phyloP scores from a whole-genome alignment of 2,329 filamentous ascomycete species.

The Aspergillus phoenicis region DNA sequence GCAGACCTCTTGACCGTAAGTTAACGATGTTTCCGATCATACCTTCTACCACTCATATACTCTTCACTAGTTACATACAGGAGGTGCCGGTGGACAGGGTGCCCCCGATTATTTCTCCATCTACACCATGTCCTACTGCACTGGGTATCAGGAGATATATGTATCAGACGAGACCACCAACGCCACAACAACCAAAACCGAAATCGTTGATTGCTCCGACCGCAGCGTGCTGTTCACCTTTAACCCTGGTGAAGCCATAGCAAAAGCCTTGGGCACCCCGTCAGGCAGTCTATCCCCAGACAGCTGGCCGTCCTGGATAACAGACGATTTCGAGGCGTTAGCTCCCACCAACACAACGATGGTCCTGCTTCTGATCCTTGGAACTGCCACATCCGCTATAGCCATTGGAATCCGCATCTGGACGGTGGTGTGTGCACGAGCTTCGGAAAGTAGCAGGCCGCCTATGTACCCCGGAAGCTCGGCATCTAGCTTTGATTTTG shows the following conservation, averaged over 20 bases:
- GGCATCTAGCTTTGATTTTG: neutral
- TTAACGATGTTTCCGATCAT: neutral
- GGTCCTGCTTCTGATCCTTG: constrained; percentile 10
- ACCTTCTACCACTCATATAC: neutral
- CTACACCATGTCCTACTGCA: constrained; percentile 14
- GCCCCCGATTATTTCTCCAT: constrained; percentile 13
- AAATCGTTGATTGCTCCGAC: constrained; percentile 8
- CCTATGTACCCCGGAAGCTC: constrained; percentile 1
- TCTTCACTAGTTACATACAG: neutral
- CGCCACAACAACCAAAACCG: constrained; percentile 1
- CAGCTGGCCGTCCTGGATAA: constrained; percentile 11
- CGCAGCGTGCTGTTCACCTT: constrained; percentile 8
- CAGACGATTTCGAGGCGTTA: constrained; percentile 8
- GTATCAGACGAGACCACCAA: neutral
- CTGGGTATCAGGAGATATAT: neutral
- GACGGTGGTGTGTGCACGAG: neutral
- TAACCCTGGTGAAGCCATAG: constrained; percentile 6
- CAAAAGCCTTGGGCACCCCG: neutral
- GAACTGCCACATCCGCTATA: neutral
- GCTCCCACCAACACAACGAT: constrained; percentile 7
- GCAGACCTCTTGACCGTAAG: constrained; percentile 10
- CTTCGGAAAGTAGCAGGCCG: neutral
- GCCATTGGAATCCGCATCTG: neutral
- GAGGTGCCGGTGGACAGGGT: neutral
- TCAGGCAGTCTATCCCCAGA: neutral